Evolutionary conservation across 2,329 filamentous ascomycete genomes (phyloP).

Genomic region (Penicillium sp.): DNA sequence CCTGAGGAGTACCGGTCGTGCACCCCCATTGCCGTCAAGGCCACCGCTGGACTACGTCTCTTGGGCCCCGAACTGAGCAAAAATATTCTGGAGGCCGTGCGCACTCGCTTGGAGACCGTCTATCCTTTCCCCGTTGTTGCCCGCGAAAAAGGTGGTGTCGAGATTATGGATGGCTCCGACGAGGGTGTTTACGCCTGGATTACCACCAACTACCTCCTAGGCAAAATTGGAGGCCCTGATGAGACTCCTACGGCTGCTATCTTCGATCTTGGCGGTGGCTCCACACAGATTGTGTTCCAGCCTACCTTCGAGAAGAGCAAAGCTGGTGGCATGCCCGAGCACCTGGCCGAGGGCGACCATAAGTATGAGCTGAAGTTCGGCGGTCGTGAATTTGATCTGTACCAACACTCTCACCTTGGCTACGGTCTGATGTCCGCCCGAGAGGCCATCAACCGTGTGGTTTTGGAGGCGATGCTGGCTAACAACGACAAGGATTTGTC

Average conservation of each 20-base stretch:
- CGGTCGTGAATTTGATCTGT: slow-evolving; percentile 86
- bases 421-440: slow-evolving; percentile 96
- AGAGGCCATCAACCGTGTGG: slow-evolving; percentile 75
- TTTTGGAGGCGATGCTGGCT: slow-evolving; percentile 72
- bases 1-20: slow-evolving; percentile 90
- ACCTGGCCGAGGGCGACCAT: slow-evolving; percentile 86
- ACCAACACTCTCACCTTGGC: slow-evolving; percentile 97
- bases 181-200: slow-evolving; percentile 99
- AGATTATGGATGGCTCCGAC: slow-evolving; percentile 96
- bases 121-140: slow-evolving; percentile 96
- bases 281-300: slow-evolving; percentile 98
- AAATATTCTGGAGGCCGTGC: slow-evolving; percentile 83
- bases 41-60: slow-evolving; percentile 89
- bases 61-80: slow-evolving; percentile 79
- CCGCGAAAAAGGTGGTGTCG: slow-evolving; percentile 80
- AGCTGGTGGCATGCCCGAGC: slow-evolving; percentile 79
- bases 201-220: slow-evolving; percentile 96
- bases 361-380: slow-evolving; percentile 92
- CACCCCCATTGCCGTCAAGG: slow-evolving; percentile 95
- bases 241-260: slow-evolving; percentile 88
- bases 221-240: slow-evolving; percentile 93
- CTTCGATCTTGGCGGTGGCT: slow-evolving; percentile 94
- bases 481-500: slow-evolving; percentile 62
- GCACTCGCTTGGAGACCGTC: slow-evolving; percentile 77
- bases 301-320: slow-evolving; percentile 80